These are phyloP conservation scores for Suillus ampliporus DNA, from an alignment of 768 basidiomycete genomes.

Conservation along the genomic window DNA sequence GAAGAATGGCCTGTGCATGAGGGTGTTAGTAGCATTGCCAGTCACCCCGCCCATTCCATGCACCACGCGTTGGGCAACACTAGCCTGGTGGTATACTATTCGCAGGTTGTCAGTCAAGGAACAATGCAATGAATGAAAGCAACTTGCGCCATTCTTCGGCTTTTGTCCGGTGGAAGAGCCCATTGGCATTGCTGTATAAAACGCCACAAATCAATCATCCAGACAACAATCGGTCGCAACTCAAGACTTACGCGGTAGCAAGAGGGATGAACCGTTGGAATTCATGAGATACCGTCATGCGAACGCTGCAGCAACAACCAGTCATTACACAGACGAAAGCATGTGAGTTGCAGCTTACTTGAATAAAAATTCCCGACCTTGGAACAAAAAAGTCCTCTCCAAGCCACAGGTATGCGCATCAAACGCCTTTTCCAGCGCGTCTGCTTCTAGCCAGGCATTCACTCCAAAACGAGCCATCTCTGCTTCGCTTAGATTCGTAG, in stretches of 20 bases:
- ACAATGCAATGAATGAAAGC: slow-evolving; percentile 11
- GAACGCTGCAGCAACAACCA: slow-evolving; percentile 48
- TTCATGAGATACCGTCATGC: slow-evolving; percentile 74
- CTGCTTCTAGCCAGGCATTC: slow-evolving; percentile 73
- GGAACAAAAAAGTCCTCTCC: slow-evolving; percentile 71
- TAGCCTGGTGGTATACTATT: slow-evolving; percentile 61
- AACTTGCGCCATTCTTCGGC: slow-evolving; percentile 71
- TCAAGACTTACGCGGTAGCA: slow-evolving; percentile 52
- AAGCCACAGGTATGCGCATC: slow-evolving; percentile 68
- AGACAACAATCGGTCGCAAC: slow-evolving; percentile 1
- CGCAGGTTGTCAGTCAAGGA: slow-evolving; percentile 14
- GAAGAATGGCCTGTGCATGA: slow-evolving; percentile 68
- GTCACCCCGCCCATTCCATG: slow-evolving; percentile 65
- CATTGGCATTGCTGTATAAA: slow-evolving; percentile 47
- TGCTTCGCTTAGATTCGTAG: slow-evolving; percentile 46
- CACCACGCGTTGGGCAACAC: slow-evolving; percentile 64
- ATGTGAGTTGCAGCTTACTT: slow-evolving; percentile 12
- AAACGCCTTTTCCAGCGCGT: slow-evolving; percentile 65
- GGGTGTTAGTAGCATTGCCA: slow-evolving; percentile 49
- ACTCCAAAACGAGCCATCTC: slow-evolving; percentile 68
- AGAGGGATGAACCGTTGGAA: slow-evolving; percentile 69
- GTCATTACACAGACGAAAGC: slow-evolving; percentile 6
- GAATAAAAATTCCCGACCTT: slow-evolving; percentile 76
- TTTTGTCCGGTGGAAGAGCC: slow-evolving; percentile 57
- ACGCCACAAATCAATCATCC: slow-evolving; percentile 1